Percentiles rank a stretch among this genome's conserved stretches.
phyloP scores from a whole-genome alignment of 352 stramenopile species.

The Blastocystis sp. region DNA sequence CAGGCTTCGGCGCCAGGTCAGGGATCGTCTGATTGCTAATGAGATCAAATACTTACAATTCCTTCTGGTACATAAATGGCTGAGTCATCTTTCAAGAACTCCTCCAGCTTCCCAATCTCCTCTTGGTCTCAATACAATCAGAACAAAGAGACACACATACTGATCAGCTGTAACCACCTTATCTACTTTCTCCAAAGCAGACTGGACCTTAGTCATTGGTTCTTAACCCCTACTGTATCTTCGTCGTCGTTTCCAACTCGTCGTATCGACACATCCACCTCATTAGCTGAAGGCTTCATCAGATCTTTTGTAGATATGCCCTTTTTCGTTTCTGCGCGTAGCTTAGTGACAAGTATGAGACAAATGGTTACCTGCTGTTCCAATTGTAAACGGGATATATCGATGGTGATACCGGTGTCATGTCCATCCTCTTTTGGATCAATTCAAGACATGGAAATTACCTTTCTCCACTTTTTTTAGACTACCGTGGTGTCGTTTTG shows the following conservation, averaged over 20 bases:
- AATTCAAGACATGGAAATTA: neutral
- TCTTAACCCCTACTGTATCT: neutral
- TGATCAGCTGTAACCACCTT: no score
- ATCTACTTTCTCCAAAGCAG: neutral
- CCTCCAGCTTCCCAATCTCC: neutral
- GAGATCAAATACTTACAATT: neutral
- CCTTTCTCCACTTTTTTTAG: slow-evolving; percentile 1
- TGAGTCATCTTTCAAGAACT: neutral
- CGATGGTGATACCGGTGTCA: neutral
- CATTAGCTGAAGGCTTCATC: neutral
- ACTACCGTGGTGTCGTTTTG: slow-evolving; percentile 17
- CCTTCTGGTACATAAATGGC: slow-evolving; percentile 16
- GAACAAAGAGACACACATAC: neutral
- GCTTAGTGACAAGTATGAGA: neutral
- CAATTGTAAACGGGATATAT: neutral
- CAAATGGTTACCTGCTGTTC: neutral
- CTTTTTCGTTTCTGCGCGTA: neutral
- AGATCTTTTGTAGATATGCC: slow-evolving; percentile 9
- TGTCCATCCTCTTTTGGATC: neutral
- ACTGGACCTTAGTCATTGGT: neutral
- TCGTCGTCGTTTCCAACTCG: neutral
- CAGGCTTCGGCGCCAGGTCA: neutral
- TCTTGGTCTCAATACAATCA: neutral
- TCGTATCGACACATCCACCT: neutral
- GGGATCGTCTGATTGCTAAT: neutral